These are phyloP conservation scores for Staphylotrichum tortipilum DNA, from an alignment of 495 filamentous ascomycete genomes.

Conservation along the genomic window DNA sequence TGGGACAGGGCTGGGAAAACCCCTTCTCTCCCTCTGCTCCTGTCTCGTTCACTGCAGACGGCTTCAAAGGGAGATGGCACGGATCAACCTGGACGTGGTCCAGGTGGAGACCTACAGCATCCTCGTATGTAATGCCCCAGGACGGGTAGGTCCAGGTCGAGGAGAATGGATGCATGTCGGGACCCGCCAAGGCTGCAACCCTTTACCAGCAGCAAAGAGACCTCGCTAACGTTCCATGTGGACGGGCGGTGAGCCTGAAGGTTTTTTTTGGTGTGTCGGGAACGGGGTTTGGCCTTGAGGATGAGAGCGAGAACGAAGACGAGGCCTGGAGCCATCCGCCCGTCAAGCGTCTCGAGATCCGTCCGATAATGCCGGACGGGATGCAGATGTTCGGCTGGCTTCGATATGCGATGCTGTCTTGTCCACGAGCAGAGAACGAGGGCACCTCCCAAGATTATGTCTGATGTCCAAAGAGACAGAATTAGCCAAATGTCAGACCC, in stretches of 20 bases:
- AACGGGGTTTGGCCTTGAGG: neutral
- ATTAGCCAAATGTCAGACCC: constrained; percentile 1
- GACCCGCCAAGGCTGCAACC: constrained; percentile 2
- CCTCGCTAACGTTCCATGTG: neutral
- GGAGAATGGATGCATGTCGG: neutral
- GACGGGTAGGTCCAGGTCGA: too few relatives aligned
- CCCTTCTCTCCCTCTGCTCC: too few relatives aligned
- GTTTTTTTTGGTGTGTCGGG: neutral
- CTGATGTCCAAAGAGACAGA: neutral
- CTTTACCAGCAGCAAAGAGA: neutral
- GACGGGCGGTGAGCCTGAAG: neutral
- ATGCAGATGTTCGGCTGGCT: too few relatives aligned
- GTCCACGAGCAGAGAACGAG: too few relatives aligned
- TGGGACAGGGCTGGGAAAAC: too few relatives aligned
- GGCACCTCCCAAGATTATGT: neutral
- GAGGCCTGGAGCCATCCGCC: neutral
- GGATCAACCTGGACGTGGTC: neutral
- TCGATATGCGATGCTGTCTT: too few relatives aligned
- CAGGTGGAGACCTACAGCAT: too few relatives aligned
- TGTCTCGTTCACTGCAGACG: too few relatives aligned
- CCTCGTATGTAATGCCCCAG: too few relatives aligned
- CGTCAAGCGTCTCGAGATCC: neutral
- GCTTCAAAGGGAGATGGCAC: too few relatives aligned
- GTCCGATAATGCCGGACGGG: too few relatives aligned
- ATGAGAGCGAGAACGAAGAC: neutral